These are phyloP conservation scores for Kondoa subrosea DNA, from an alignment of 768 basidiomycete species.

Conservation along the genomic window DNA sequence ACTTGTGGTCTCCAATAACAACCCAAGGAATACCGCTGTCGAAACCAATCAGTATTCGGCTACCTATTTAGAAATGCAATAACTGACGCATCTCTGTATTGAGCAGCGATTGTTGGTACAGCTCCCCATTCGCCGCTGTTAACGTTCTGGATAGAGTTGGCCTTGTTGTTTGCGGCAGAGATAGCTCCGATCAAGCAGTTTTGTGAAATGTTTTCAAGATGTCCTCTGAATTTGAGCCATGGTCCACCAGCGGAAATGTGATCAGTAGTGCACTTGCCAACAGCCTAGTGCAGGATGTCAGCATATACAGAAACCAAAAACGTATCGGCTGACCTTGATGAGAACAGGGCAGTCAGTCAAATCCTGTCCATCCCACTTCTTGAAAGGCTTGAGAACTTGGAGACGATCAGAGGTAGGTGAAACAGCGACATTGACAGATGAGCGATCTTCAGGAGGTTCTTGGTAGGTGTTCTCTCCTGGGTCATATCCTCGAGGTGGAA, in stretches of 20 bases:
- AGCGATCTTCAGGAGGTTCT: constrained; percentile 70
- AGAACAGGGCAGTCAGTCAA: constrained; percentile 73
- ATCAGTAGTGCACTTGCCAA: constrained; percentile 52
- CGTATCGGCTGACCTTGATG: constrained; percentile 99
- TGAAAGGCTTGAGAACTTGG: constrained; percentile 75
- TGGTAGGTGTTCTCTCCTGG: constrained; percentile 96
- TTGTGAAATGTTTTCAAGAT: constrained; percentile 95
- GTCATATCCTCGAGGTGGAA: constrained; percentile 90
- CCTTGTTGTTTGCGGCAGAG: constrained; percentile 84
- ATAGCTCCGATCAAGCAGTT: constrained; percentile 97
- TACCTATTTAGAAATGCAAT: constrained; percentile 52
- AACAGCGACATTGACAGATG: constrained; percentile 69
- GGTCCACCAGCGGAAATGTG: constrained; percentile 52
- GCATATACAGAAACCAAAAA: no score
- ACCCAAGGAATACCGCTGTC: constrained; percentile 53
- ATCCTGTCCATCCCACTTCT: constrained; percentile 82
- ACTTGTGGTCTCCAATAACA: constrained; percentile 54
- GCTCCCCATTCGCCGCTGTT: constrained; percentile 65
- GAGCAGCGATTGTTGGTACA: constrained; percentile 68
- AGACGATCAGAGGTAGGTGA: constrained; percentile 72
- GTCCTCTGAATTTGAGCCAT: constrained; percentile 99
- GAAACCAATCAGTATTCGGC: background rate
- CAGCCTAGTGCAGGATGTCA: no score
- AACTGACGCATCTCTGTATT: constrained; percentile 74
- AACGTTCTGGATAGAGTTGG: constrained; percentile 82